Base-by-base conservation (phyloP, 1,284 basidiomycete species). In the Cutaneotrichosporon cutaneum region DNA sequence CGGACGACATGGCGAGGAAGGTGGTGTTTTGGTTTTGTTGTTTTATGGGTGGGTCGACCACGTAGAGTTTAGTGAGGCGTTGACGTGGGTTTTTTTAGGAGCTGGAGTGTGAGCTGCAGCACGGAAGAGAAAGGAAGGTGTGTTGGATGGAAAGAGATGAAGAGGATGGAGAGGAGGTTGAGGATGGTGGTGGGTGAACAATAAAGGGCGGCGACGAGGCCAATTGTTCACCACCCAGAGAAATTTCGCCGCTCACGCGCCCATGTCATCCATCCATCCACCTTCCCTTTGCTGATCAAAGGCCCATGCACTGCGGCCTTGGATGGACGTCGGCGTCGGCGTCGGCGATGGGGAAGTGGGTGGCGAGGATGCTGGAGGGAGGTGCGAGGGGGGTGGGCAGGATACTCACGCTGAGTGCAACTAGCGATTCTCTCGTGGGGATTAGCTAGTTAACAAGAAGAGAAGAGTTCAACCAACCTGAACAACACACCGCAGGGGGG, bases 1-100 rank as follows among this genome's bases (percentile, higher is more conserved):
- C 71, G 68, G 65, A 56, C 57, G 75, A 74, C 73, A 74, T 75
- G 66, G 54, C 61, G 35, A 32, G 14, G 60, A n/a, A 22, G 18
- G 44, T 50, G 51, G 18, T 26, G 50, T 58, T 66, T 44, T 24
- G 44, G 39, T 57, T 61, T 57, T 36, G 52, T 56, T 57, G 56
- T 44, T 58, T 68, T 70, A 30, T 58, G 62, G 56, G 56, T 63
- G 65, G 60, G 58, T 68, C 65, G 65, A 58, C 65, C 65, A 67
- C 65, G 65, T 67, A 64, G 60, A n/a, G 60, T 59, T 63, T 63
- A 47, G 50, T 47, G 44, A 58, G 35, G 65, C 65, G 65, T 64
- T 67, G 65, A 67, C 65, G 65, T 67, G 62, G 65, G 65, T 67
- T 67, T 67, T 42, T 66, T 67, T 59, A 54, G 60, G 39, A 54